Evolutionary conservation across 2,329 filamentous ascomycete genomes (phyloP).

Genomic region (Pseudogymnoascus pannorum): DNA sequence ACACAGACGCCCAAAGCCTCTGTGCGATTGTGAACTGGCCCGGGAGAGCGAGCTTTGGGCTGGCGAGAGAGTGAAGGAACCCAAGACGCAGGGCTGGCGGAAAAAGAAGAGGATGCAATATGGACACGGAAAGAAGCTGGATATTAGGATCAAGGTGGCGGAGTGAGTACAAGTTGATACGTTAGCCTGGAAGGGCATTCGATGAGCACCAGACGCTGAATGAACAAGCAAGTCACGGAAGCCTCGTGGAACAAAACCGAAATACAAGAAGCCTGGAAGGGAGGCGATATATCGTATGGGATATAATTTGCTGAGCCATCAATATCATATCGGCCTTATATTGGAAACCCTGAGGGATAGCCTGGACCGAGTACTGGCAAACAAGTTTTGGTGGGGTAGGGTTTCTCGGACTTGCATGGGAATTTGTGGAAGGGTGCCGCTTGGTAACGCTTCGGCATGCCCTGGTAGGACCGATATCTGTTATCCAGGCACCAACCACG

Average conservation of each 20-base stretch:
- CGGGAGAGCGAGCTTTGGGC: constrained; percentile 27
- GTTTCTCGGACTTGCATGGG: background rate
- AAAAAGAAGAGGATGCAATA: constrained; percentile 10
- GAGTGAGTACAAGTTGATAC: background rate
- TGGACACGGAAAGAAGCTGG: background rate
- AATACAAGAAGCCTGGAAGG: background rate
- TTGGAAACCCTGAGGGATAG: background rate
- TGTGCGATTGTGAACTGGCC: constrained; percentile 26
- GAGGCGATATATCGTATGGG: background rate
- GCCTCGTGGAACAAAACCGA: background rate
- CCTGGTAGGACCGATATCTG: background rate
- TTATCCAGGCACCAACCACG: constrained; percentile 8
- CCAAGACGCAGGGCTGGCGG: constrained; percentile 17
- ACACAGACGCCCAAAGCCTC: constrained; percentile 14
- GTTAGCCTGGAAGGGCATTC: too few species aligned
- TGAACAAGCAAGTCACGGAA: background rate
- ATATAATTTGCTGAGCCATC: background rate
- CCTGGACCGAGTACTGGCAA: background rate
- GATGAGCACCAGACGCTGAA: background rate
- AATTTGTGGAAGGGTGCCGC: background rate
- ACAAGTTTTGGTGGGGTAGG: constrained; percentile 4
- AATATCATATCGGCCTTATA: background rate
- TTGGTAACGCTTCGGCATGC: constrained; percentile 5
- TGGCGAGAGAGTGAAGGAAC: constrained; percentile 13
- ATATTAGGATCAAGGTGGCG: constrained; percentile 5